These are phyloP conservation scores for Rhododendron ferrugineum DNA, from an alignment of 148 eudicot genomes.

Conservation along the genomic window DNA sequence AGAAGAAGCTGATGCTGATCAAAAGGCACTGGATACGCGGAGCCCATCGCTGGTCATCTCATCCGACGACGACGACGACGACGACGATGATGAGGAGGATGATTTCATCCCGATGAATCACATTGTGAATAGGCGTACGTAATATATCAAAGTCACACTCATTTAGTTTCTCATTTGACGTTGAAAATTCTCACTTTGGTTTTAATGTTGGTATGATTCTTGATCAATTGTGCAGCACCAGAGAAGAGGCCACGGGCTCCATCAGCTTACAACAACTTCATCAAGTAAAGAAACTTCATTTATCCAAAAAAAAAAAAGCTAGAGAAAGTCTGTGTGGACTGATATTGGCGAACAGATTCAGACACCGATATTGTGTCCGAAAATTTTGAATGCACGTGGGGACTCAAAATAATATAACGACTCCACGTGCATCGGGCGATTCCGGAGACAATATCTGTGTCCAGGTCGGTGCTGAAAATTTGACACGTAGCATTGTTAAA, in stretches of 20 bases:
- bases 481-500: background rate
- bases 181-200: background rate
- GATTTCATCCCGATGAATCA: constrained; percentile 32
- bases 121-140: constrained; percentile 58
- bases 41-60: constrained; percentile 37
- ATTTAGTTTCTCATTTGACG: background rate
- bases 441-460: background rate
- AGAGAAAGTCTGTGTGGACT: background rate
- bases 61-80: constrained; percentile 45
- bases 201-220: background rate
- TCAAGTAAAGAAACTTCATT: constrained; percentile 44
- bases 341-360: background rate
- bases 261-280: constrained; percentile 81
- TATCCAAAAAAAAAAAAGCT: background rate
- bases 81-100: constrained; percentile 43
- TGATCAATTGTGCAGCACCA: constrained; percentile 50
- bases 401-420: too few species aligned
- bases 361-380: background rate
- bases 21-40: constrained; percentile 22
- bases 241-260: constrained; percentile 84
- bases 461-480: too few species aligned
- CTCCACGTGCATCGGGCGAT: background rate
- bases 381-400: background rate
- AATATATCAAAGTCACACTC: background rate
- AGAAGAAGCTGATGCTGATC: constrained; percentile 32